Percentiles rank a stretch among this genome's conserved stretches.
Conservation (phyloP, 2,329 filamentous ascomycete genomes). For the Monilinia laxa region DNA sequence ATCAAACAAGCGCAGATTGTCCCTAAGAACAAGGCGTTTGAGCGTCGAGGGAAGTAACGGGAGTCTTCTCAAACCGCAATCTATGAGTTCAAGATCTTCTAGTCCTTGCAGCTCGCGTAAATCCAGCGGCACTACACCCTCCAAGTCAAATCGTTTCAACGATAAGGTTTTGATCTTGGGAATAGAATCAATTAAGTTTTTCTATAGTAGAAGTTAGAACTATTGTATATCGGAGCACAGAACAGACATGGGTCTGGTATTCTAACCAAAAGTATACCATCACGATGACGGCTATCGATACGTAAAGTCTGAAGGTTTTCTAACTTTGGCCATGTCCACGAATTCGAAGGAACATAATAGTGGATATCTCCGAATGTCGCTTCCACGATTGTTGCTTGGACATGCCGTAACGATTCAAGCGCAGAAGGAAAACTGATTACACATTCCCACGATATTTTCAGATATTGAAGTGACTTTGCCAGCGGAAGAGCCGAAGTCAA, state of each 20-base stretch:
- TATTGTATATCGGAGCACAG: neutral
- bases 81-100: slow-evolving; percentile 32
- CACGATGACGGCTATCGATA: neutral
- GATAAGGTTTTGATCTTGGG: slow-evolving; percentile 14
- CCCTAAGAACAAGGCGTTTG: slow-evolving; percentile 32
- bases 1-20: slow-evolving; percentile 21
- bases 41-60: slow-evolving; percentile 36
- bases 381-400: slow-evolving; percentile 29
- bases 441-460: slow-evolving; percentile 28
- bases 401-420: slow-evolving; percentile 26
- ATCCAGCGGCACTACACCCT: neutral
- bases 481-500: slow-evolving; percentile 30
- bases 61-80: slow-evolving; percentile 25
- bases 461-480: slow-evolving; percentile 30
- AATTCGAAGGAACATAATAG: slow-evolving; percentile 15
- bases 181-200: slow-evolving; percentile 7
- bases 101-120: neutral
- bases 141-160: neutral
- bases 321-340: slow-evolving; percentile 22
- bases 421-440: slow-evolving; percentile 28
- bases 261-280: neutral
- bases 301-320: slow-evolving; percentile 29
- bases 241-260: neutral
- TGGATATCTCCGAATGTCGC: slow-evolving; percentile 26
- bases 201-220: neutral